Conservation (phyloP, 2,329 filamentous ascomycete genomes). For the Cercospora brassicicola region DNA sequence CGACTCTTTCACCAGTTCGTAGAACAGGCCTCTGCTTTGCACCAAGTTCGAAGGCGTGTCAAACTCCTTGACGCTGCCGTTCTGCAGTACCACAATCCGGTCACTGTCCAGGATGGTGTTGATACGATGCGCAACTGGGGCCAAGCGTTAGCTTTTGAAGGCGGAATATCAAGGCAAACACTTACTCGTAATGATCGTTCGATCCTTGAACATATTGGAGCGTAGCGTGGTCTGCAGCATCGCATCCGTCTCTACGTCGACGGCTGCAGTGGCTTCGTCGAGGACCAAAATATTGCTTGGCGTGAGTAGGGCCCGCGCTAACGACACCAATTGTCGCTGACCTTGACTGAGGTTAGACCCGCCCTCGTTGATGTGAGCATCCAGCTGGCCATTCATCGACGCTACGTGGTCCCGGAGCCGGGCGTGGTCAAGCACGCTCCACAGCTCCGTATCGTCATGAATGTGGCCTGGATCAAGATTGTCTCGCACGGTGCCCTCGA, state of each 20-base stretch:
- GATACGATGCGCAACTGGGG: slow-evolving; percentile 79
- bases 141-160: neutral
- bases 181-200: slow-evolving; percentile 86
- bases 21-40: slow-evolving; percentile 74
- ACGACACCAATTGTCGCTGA: slow-evolving; percentile 88
- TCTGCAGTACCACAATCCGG: slow-evolving; percentile 88
- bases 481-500: slow-evolving; percentile 88
- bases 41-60: slow-evolving; percentile 80
- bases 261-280: slow-evolving; percentile 87
- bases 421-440: slow-evolving; percentile 83
- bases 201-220: slow-evolving; percentile 73
- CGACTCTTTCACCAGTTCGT: slow-evolving; percentile 87
- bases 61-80: slow-evolving; percentile 87
- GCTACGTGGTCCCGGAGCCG: slow-evolving; percentile 87
- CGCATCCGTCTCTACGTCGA: slow-evolving; percentile 67
- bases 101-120: slow-evolving; percentile 92
- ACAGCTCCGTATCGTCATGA: slow-evolving; percentile 94
- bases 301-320: slow-evolving; percentile 89
- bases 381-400: slow-evolving; percentile 83
- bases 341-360: slow-evolving; percentile 95
- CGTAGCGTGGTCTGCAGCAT: slow-evolving; percentile 64
- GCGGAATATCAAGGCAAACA: neutral
- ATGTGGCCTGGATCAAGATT: slow-evolving; percentile 94
- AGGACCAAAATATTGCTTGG: slow-evolving; percentile 96
- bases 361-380: slow-evolving; percentile 89